Percentiles rank a stretch among this genome's conserved stretches.
Conservation (phyloP, 2,329 filamentous ascomycete genomes). For the Fusarium albidum region DNA sequence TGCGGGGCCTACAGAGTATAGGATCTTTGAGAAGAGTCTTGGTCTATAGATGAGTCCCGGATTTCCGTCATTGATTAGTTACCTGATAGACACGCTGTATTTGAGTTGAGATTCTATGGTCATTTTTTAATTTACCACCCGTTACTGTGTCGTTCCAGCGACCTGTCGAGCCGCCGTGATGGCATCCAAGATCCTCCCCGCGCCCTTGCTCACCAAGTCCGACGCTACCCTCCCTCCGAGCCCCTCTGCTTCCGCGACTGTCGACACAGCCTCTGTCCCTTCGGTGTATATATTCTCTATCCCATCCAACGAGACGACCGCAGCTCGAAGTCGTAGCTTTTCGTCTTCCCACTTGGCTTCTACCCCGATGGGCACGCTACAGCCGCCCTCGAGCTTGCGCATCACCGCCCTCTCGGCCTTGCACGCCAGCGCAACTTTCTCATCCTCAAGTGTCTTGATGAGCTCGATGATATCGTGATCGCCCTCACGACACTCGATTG, state of each 20-base stretch:
- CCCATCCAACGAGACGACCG: neutral
- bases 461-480: neutral
- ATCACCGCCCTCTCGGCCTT: neutral
- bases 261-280: too few relatives aligned
- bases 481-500: neutral
- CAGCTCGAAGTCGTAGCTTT: neutral
- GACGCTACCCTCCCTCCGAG: too few relatives aligned
- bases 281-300: neutral
- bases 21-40: conserved; percentile 41
- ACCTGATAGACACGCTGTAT: too few relatives aligned
- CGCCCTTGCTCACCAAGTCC: too few relatives aligned
- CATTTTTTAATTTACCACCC: too few relatives aligned
- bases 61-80: too few relatives aligned
- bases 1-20: conserved; percentile 40
- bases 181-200: too few relatives aligned
- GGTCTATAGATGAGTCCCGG: too few relatives aligned
- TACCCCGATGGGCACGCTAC: neutral
- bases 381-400: neutral
- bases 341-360: neutral
- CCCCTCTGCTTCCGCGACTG: too few relatives aligned
- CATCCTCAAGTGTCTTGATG: neutral
- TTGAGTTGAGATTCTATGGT: too few relatives aligned
- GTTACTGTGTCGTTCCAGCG: too few relatives aligned
- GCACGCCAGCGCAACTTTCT: neutral
- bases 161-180: too few relatives aligned